These are phyloP conservation scores for Ustilago xerochloae DNA, from an alignment of 1,284 basidiomycete species.

Conservation along the genomic window DNA sequence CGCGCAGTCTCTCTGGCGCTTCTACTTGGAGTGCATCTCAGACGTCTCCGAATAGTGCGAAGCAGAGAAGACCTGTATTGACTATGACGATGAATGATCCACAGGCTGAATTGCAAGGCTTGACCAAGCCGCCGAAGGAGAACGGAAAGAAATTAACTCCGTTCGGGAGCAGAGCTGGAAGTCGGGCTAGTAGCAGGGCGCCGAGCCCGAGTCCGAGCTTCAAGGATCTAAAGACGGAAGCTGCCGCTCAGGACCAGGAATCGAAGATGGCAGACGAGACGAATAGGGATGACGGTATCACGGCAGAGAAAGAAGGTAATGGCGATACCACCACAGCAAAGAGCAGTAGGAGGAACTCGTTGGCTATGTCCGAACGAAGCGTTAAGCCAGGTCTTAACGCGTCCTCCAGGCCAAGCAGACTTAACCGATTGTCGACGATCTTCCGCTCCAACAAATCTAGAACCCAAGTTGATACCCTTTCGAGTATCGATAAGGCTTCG, in stretches of 20 bases:
- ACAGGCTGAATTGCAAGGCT: slow-evolving; percentile 51
- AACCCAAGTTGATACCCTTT: slow-evolving; percentile 12
- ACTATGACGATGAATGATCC: slow-evolving; percentile 62
- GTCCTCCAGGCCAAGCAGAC: slow-evolving; percentile 11
- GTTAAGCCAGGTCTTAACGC: background rate
- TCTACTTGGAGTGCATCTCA: slow-evolving; percentile 11
- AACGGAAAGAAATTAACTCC: slow-evolving; percentile 44
- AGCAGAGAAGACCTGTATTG: slow-evolving; percentile 43
- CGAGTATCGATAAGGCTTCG: background rate
- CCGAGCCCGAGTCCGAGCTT: slow-evolving; percentile 44
- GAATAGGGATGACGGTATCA: background rate
- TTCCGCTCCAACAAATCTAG: slow-evolving; percentile 27
- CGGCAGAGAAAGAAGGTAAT: slow-evolving; percentile 1
- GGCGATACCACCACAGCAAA: too few relatives aligned
- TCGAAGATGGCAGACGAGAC: background rate
- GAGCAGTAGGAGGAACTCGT: slow-evolving; percentile 25
- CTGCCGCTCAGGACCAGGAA: slow-evolving; percentile 10
- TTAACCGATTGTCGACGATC: slow-evolving; percentile 25
- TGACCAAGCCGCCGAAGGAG: slow-evolving; percentile 51
- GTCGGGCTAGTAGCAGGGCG: slow-evolving; percentile 43
- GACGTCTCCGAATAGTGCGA: slow-evolving; percentile 3
- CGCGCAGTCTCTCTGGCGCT: slow-evolving; percentile 22
- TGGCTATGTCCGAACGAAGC: slow-evolving; percentile 18
- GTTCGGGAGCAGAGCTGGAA: slow-evolving; percentile 51
- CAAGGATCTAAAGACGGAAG: slow-evolving; percentile 28